Conservation (phyloP, 768 basidiomycete species). For the Thelephora ganbajun region DNA sequence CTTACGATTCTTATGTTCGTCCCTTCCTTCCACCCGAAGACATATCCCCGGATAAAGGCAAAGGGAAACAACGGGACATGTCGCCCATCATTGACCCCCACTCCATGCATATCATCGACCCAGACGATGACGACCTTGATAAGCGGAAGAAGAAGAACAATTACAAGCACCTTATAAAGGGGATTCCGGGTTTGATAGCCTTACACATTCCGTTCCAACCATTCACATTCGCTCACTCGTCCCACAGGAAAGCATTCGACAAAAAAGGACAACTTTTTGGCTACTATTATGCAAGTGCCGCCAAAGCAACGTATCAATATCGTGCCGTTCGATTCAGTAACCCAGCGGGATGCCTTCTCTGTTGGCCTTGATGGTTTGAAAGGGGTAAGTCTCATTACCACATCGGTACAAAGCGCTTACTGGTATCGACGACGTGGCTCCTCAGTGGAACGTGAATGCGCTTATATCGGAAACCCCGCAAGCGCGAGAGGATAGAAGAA, state of each 20-base stretch:
- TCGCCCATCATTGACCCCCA: conserved; percentile 6
- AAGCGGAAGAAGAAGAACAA: conserved; percentile 66
- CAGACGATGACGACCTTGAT: conserved; percentile 34
- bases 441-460: conserved; percentile 52
- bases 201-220: not conserved
- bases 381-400: conserved; percentile 34
- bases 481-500: conserved; percentile 66
- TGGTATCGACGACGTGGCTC: not conserved
- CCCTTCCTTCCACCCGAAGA: conserved; percentile 25
- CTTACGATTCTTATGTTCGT: conserved; percentile 78
- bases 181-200: conserved; percentile 44
- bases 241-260: conserved; percentile 57
- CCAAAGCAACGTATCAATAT: conserved; percentile 60
- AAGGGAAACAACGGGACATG: conserved; percentile 16
- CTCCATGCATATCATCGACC: conserved; percentile 20
- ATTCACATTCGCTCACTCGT: not conserved
- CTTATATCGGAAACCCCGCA: conserved; percentile 57
- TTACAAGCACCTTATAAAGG: conserved; percentile 67
- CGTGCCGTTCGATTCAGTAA: conserved; percentile 44
- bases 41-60: conserved; percentile 17
- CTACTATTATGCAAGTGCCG: conserved; percentile 49
- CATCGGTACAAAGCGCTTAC: not conserved
- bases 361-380: conserved; percentile 62
- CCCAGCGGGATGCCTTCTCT: conserved; percentile 59
- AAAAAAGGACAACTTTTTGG: conserved; percentile 68